Evolutionary conservation across 805 yeast genomes (phyloP), one percentile per base, ranked within the genome.

Genomic region (Isabelozyma gotoi): DNA sequence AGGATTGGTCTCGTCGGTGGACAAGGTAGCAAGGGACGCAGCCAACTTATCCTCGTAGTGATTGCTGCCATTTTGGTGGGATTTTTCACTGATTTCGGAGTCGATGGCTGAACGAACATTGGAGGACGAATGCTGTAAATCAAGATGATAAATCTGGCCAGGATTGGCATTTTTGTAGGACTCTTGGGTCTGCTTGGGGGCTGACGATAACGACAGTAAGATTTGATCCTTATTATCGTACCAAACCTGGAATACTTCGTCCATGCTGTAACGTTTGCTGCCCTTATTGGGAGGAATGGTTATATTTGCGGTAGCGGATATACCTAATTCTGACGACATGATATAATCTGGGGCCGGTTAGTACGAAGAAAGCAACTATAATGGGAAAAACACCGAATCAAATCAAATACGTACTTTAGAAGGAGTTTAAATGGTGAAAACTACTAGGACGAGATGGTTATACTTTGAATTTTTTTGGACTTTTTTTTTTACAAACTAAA

Each of bases 201-300:
- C 14, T 18, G 34, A 12, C n/a, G 33, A 11, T 11, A 27, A 38
- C 33, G 19, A 41, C 44, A 4, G 48, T 47, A 63, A 50, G 38
- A 62, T 56, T 18, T 48, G 51, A 39, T 53, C 62, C 44, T 60
- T 56, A 45, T 56, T 63, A 16, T 66, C 62, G 31, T 68, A 59
- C 76, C 83, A 82, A 10, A 81, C 73, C 17, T 72, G 64, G 46
- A 82, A 70, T 49, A 82, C 72, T 50, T 82, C 81, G 20, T 73
- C 71, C 59, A 80, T 64, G 5, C 78, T 53, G 52, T 82, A 81
- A 19, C 63, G 62, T 44, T 63, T 63, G 27, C 81, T 71, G 12
- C 64, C 69, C 19, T 60, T 60, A 49, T 73, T 76, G 11, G 63
- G 55, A 4, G 72, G 73, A 35, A 72, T 59, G 7, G 57, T 40